Conservation (phyloP, 108 stramenopile genomes). For the Parmales sp. region DNA sequence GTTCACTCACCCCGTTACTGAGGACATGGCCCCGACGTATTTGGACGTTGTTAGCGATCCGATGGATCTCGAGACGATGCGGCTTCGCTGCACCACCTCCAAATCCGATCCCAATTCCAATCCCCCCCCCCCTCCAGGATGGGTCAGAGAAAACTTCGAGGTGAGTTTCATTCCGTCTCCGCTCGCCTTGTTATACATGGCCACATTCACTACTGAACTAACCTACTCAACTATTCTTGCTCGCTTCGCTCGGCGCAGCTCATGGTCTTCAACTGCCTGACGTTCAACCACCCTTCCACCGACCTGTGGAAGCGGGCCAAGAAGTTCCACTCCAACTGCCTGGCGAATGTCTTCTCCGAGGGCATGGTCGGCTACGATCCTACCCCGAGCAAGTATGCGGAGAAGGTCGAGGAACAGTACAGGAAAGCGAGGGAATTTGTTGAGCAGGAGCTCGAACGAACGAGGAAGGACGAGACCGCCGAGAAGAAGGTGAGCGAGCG, state of each 20-base stretch:
- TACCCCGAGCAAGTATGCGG: conserved; percentile 35
- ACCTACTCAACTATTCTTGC: too few relatives aligned
- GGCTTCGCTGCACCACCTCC: conserved; percentile 32
- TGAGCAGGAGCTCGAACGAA: conserved; percentile 40
- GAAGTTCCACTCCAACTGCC: conserved; percentile 36
- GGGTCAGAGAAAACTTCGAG: conserved; percentile 66
- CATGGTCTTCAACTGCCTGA: conserved; percentile 69
- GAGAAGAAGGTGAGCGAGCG: conserved; percentile 35
- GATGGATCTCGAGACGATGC: conserved; percentile 42
- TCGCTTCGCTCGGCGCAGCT: too few relatives aligned
- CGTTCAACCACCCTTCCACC: conserved; percentile 54
- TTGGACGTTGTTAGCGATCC: conserved; percentile 31
- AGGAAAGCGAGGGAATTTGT: conserved; percentile 32
- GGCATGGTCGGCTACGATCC: conserved; percentile 33
- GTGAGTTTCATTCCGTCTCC: too few relatives aligned
- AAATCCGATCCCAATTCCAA: conserved; percentile 45
- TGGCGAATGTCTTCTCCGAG: conserved; percentile 30
- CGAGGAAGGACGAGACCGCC: conserved; percentile 41
- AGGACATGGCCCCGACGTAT: conserved; percentile 53
- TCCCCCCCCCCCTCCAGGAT: too few relatives aligned
- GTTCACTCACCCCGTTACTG: conserved; percentile 73
- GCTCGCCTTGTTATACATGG: too few relatives aligned
- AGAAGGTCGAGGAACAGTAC: conserved; percentile 31
- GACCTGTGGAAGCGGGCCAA: conserved; percentile 54
- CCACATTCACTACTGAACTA: too few relatives aligned